These are phyloP conservation scores for Papiliotrema fonsecae DNA, from an alignment of 1,284 basidiomycete species.

Conservation along the genomic window DNA sequence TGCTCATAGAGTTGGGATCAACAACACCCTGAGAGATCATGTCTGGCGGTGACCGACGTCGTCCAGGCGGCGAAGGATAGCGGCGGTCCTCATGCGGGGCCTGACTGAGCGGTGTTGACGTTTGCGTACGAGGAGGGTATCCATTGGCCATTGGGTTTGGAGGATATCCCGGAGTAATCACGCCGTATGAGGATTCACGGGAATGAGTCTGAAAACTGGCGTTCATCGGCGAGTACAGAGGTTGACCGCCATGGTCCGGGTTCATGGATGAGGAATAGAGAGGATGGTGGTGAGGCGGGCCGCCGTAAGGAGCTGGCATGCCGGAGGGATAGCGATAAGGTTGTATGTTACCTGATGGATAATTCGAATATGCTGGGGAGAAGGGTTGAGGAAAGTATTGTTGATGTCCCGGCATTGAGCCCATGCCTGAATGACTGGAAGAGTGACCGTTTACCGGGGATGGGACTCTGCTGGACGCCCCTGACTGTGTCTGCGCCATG, in stretches of 20 bases:
- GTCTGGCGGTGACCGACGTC: constrained; percentile 33
- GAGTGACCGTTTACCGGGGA: constrained; percentile 43
- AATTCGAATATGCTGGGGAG: constrained; percentile 33
- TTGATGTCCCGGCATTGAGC: constrained; percentile 21
- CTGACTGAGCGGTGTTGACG: constrained; percentile 36
- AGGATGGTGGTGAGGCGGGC: constrained; percentile 28
- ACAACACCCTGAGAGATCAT: constrained; percentile 33
- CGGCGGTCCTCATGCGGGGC: not conserved
- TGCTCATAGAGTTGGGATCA: constrained; percentile 29
- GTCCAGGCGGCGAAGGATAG: constrained; percentile 3
- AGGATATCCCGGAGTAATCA: constrained; percentile 28
- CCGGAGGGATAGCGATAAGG: constrained; percentile 29
- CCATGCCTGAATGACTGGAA: constrained; percentile 24
- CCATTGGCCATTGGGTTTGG: constrained; percentile 34
- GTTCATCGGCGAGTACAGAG: constrained; percentile 37
- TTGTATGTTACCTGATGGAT: constrained; percentile 16
- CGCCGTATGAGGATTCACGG: constrained; percentile 37
- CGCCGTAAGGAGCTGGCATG: constrained; percentile 30
- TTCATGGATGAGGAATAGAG: constrained; percentile 34
- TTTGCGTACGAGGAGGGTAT: constrained; percentile 39
- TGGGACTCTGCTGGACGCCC: constrained; percentile 37
- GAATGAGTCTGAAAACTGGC: constrained; percentile 31
- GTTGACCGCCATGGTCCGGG: constrained; percentile 32
- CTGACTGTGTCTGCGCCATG: constrained; percentile 31
- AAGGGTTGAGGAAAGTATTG: constrained; percentile 32